phyloP scores from a whole-genome alignment of 2,329 filamentous ascomycete species.

The Scolecobasidium constrictum region DNA sequence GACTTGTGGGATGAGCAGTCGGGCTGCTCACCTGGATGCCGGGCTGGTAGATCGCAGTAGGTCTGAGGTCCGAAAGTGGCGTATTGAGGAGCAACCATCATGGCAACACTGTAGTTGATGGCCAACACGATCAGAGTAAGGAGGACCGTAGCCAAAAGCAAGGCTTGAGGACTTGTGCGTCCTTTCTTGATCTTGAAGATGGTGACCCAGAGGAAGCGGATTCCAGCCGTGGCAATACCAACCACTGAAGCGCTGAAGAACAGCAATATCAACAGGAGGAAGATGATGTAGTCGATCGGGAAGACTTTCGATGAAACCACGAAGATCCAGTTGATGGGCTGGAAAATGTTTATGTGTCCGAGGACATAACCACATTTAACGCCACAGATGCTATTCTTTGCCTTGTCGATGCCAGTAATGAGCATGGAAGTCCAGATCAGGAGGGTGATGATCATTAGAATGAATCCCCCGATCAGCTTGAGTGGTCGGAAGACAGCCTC shows the following conservation, averaged over 20 bases:
- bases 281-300: slow-evolving; percentile 84
- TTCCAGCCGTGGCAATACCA: slow-evolving; percentile 77
- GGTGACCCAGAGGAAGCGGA: slow-evolving; percentile 90
- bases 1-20: slow-evolving; percentile 64
- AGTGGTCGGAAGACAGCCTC: slow-evolving; percentile 77
- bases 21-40: slow-evolving; percentile 52
- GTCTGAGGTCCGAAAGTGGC: slow-evolving; percentile 89
- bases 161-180: slow-evolving; percentile 80
- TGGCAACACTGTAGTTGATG: slow-evolving; percentile 85
- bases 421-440: slow-evolving; percentile 86
- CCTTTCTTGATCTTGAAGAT: slow-evolving; percentile 87
- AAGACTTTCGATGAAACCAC: slow-evolving; percentile 73
- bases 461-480: slow-evolving; percentile 73
- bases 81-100: slow-evolving; percentile 94
- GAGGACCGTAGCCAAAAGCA: slow-evolving; percentile 84
- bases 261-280: slow-evolving; percentile 72
- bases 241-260: slow-evolving; percentile 83
- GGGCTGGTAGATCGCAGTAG: slow-evolving; percentile 68
- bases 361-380: slow-evolving; percentile 85
- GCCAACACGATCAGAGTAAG: slow-evolving; percentile 81
- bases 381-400: slow-evolving; percentile 89
- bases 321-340: slow-evolving; percentile 86
- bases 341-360: slow-evolving; percentile 80
- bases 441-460: slow-evolving; percentile 64
- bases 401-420: slow-evolving; percentile 91